Evolutionary conservation across 768 basidiomycete species (phyloP), one percentile per base, ranked within the genome.

Genomic region (Pisolithus sp.): DNA sequence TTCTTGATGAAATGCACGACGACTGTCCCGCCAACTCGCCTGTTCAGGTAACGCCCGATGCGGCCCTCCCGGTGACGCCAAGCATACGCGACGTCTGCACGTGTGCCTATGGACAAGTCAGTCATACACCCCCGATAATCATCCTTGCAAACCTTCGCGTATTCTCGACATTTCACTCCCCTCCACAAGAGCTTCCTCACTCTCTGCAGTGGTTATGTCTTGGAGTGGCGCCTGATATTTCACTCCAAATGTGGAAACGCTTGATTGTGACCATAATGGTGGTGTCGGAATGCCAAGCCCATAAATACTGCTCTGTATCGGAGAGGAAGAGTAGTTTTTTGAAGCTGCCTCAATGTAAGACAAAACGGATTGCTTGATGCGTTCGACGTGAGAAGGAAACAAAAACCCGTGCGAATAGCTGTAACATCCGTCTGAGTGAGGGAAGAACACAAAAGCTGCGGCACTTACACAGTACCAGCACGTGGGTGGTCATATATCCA

Each of bases 401-500:
- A 97, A 68, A 74, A 90, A 98, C 0, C 95, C 95, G 68, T 96
- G 95, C 7, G 92, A 83, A 64, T 97, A 95, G 10, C 90, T 92
- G 61, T 10, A n/a, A 7, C 9, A 51, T 49, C 12, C 37, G 4
- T 17, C 23, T 56, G 20, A 53, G 46, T 6, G 40, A 49, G 50
- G 44, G 45, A 21, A 21, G 36, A 30, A 31, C 21, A 34, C 18
- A 36, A 26, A 18, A 24, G 38, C 50, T 20, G 49, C 26, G 48
- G 23, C 26, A 76, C 89, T 62, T 74, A 93, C 83, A 95, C 93
- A 18, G 94, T 96, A 45, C 89, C 87, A 15, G 89, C 83, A 46
- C 92, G 85, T 2, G 95, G 95, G 69, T 97, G 95, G 64, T 99
- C 94, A 68, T 99, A 97, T 57, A 99, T 91, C 90, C 92, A 95